A percentile compares a stretch with the other conserved stretches of the same genome.
Conservation (phyloP, 2,329 filamentous ascomycete genomes). For the Trichoderma sp. region DNA sequence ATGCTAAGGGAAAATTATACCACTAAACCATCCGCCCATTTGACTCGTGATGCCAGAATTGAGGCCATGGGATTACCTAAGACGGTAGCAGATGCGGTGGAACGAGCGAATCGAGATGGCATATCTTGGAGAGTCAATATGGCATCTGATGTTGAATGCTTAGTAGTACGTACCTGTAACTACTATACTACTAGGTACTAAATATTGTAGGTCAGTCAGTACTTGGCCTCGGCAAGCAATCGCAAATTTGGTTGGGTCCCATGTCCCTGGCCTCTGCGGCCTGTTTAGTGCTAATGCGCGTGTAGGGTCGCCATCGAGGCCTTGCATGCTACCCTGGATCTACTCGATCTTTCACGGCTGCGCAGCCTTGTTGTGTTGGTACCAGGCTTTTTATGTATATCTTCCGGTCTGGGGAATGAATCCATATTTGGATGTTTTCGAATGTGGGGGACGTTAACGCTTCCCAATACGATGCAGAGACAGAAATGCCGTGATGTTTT, state of each 20-base stretch:
- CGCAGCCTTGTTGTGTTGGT: background rate
- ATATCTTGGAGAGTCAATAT: background rate
- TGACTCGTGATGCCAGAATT: background rate
- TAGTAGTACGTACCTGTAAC: too few relatives aligned
- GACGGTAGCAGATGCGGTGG: background rate
- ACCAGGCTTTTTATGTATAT: background rate
- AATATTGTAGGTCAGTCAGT: too few relatives aligned
- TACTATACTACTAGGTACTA: too few relatives aligned
- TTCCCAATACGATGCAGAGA: background rate
- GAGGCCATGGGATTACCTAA: background rate
- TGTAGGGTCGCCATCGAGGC: background rate
- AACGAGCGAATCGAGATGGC: background rate
- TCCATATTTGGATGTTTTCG: background rate
- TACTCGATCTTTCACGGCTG: background rate
- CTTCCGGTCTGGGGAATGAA: too few relatives aligned
- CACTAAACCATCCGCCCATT: constrained; percentile 19
- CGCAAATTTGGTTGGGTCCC: background rate
- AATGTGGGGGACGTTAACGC: background rate
- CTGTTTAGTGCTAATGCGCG: background rate
- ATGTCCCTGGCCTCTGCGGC: background rate
- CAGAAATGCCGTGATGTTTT: background rate
- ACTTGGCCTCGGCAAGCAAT: background rate
- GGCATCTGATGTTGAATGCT: background rate
- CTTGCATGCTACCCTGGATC: background rate
- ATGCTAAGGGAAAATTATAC: constrained; percentile 20